Evolutionary conservation across 2,329 filamentous ascomycete species (phyloP).

Genomic region (Aspergillus nomiae): DNA sequence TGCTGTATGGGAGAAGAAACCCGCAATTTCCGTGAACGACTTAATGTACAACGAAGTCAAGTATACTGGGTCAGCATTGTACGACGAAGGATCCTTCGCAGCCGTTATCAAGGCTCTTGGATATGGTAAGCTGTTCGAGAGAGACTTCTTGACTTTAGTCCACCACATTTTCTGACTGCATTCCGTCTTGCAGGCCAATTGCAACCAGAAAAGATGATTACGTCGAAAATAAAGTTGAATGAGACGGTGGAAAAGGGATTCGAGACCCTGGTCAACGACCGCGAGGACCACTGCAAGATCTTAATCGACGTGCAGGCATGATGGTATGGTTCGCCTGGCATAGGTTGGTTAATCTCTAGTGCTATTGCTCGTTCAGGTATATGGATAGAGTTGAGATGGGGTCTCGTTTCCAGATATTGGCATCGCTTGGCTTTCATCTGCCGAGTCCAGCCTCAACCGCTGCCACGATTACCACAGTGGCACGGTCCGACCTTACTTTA

Average conservation of each 20-base stretch:
- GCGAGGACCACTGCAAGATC: constrained; percentile 66
- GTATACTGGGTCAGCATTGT: constrained; percentile 53
- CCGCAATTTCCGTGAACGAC: constrained; percentile 57
- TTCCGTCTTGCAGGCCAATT: constrained; percentile 45
- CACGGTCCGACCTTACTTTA: neutral
- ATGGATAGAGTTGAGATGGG: neutral
- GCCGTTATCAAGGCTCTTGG: constrained; percentile 58
- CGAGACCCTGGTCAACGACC: constrained; percentile 57
- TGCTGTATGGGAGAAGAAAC: constrained; percentile 63
- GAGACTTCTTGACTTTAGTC: neutral
- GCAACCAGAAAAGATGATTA: constrained; percentile 62
- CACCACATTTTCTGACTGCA: neutral
- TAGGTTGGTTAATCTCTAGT: neutral
- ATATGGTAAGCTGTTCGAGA: constrained; percentile 14
- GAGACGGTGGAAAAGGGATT: constrained; percentile 61
- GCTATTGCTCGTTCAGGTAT: no score
- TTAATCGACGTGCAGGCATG: constrained; percentile 34
- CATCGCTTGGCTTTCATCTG: neutral
- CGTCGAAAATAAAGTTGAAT: constrained; percentile 57
- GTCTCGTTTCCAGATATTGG: neutral
- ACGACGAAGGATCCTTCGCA: constrained; percentile 57
- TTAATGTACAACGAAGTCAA: constrained; percentile 57
- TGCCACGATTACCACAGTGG: neutral
- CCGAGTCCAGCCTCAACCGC: neutral
- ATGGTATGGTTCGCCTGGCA: neutral